phyloP scores from a whole-genome alignment of 2,329 filamentous ascomycete genomes.

The Paecilomyces fulvus region DNA sequence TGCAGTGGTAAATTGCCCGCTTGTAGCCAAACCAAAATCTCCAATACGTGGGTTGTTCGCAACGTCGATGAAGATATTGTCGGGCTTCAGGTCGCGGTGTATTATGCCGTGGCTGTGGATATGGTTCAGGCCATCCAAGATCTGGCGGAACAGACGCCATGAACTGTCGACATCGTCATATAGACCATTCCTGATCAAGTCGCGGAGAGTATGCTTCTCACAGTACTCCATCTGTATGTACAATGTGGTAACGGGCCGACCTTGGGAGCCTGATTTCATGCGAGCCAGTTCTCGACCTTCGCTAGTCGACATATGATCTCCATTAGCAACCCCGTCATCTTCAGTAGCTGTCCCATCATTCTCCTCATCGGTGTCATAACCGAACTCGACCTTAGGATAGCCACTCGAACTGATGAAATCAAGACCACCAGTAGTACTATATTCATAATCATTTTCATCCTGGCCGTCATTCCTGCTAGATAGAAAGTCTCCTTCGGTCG shows the following conservation, averaged over 20 bases:
- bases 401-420: constrained; percentile 90
- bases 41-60: constrained; percentile 89
- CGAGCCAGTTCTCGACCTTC: constrained; percentile 30
- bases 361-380: constrained; percentile 45
- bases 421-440: constrained; percentile 64
- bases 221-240: constrained; percentile 99
- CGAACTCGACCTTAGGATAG: constrained; percentile 70
- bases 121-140: constrained; percentile 80
- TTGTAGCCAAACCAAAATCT: constrained; percentile 91
- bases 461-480: constrained; percentile 7
- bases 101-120: constrained; percentile 89
- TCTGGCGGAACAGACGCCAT: constrained; percentile 86
- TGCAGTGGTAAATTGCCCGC: constrained; percentile 53
- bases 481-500: constrained; percentile 48
- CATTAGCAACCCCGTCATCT: constrained; percentile 15
- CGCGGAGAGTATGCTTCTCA: constrained; percentile 82
- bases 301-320: constrained; percentile 16
- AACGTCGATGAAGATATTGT: constrained; percentile 94
- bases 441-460: constrained; percentile 26
- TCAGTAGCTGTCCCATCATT: constrained; percentile 29
- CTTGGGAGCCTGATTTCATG: constrained; percentile 39
- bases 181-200: constrained; percentile 71
- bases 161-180: constrained; percentile 66
- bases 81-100: constrained; percentile 91
- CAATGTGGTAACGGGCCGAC: constrained; percentile 58